Conservation (phyloP, 2,329 filamentous ascomycete species). For the Alternaria hordeiaustralica region DNA sequence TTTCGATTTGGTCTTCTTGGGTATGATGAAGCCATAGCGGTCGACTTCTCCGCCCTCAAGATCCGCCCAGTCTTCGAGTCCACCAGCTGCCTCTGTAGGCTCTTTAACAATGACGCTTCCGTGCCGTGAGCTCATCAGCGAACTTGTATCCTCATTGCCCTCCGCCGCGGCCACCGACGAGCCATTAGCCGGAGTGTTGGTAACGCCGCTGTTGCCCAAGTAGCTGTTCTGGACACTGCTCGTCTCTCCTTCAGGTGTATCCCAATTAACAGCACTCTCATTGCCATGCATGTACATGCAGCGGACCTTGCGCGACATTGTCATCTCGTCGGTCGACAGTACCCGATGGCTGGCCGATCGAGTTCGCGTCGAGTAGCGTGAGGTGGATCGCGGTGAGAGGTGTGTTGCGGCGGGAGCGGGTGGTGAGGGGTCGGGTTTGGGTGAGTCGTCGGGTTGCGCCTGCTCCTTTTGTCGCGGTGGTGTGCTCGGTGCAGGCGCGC, state of each 20-base stretch:
- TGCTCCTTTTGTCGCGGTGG: conserved; percentile 22
- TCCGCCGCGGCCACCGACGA: conserved; percentile 38
- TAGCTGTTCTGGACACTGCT: conserved; percentile 29
- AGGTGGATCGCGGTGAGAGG: conserved; percentile 42
- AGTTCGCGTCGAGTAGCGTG: conserved; percentile 44
- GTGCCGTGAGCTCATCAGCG: conserved; percentile 36
- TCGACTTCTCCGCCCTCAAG: conserved; percentile 66
- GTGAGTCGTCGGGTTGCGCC: conserved; percentile 8
- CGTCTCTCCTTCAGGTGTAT: conserved; percentile 30
- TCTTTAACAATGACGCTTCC: conserved; percentile 54
- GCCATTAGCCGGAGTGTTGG: conserved; percentile 31
- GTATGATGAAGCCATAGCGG: conserved; percentile 69
- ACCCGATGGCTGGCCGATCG: conserved; percentile 53
- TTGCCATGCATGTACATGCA: conserved; percentile 69
- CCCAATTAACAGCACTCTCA: conserved; percentile 59
- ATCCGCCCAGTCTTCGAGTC: conserved; percentile 70
- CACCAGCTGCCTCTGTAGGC: conserved; percentile 65
- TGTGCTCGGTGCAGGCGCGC: conserved; percentile 19
- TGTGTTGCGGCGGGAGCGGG: conserved; percentile 33
- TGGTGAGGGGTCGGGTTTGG: conserved; percentile 25
- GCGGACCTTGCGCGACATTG: conserved; percentile 67
- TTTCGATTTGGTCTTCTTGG: conserved; percentile 47
- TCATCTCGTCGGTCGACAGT: conserved; percentile 69
- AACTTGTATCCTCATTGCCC: conserved; percentile 35
- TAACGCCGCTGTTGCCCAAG: conserved; percentile 31